A percentile compares a stretch with the other conserved stretches of the same genome.
Evolutionary conservation across 2,329 filamentous ascomycete species (phyloP).

Genomic region (Coniochaeta prunicola): DNA sequence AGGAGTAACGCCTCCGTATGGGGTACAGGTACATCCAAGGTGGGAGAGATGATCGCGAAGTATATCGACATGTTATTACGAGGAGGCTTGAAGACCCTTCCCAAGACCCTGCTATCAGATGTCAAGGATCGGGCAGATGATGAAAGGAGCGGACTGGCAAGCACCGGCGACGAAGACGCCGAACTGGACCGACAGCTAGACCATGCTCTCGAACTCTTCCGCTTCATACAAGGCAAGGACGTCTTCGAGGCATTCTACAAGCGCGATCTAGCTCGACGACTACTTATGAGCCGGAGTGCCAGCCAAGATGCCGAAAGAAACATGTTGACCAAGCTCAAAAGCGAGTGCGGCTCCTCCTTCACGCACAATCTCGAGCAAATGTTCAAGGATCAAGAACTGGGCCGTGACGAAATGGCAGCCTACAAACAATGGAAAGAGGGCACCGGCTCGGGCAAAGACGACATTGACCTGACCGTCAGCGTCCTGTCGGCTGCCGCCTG

Average conservation of each 20-base stretch:
- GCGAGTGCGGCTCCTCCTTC: constrained; percentile 88
- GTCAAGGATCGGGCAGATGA: constrained; percentile 48
- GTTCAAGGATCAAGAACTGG: constrained; percentile 97
- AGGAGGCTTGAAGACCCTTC: constrained; percentile 78
- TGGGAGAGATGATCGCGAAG: constrained; percentile 98
- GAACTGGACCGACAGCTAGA: constrained; percentile 90
- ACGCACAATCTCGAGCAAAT: constrained; percentile 98
- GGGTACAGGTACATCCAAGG: constrained; percentile 81
- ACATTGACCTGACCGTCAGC: constrained; percentile 74
- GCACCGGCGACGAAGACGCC: constrained; percentile 77
- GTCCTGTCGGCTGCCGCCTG: constrained; percentile 88
- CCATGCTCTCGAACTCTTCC: constrained; percentile 86
- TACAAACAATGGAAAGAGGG: constrained; percentile 66
- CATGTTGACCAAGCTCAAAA: constrained; percentile 87
- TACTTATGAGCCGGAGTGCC: constrained; percentile 87
- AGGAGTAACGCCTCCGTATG: constrained; percentile 65
- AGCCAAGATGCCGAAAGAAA: constrained; percentile 92
- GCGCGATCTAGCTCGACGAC: constrained; percentile 81
- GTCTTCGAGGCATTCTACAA: constrained; percentile 99
- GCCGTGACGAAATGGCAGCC: constrained; percentile 84
- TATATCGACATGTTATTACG: constrained; percentile 86
- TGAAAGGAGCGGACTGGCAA: constrained; percentile 56
- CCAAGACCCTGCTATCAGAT: constrained; percentile 59
- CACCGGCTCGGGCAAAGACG: constrained; percentile 32
- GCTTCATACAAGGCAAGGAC: constrained; percentile 94